Conservation (phyloP, 371 early-diverging fungal genomes). For the Rhizomucor pusillus region DNA sequence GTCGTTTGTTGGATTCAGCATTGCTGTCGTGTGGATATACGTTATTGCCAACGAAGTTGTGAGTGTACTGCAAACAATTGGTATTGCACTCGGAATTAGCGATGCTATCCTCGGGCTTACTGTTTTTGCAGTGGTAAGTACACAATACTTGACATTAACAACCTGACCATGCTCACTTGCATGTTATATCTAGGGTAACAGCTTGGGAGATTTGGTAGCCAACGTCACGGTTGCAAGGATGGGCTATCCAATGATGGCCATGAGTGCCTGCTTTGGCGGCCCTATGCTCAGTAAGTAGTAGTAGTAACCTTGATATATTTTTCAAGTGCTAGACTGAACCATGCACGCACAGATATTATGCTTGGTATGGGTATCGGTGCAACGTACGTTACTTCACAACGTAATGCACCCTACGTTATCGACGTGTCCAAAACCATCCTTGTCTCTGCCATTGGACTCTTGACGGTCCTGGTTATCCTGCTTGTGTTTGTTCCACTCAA, state of each 20-base stretch:
- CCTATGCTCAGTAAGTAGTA: constrained; percentile 75
- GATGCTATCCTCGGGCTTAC: constrained; percentile 84
- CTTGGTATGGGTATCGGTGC: constrained; percentile 75
- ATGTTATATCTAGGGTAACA: constrained; percentile 62
- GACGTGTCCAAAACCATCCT: constrained; percentile 52
- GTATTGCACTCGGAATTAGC: constrained; percentile 70
- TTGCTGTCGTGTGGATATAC: constrained; percentile 78
- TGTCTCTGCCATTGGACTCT: constrained; percentile 48
- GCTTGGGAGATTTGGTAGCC: constrained; percentile 81
- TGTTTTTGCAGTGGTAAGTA: constrained; percentile 72
- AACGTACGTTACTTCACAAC: constrained; percentile 49
- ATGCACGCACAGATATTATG: constrained; percentile 56
- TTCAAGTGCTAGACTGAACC: not conserved
- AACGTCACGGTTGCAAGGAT: constrained; percentile 80
- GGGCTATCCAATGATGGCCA: constrained; percentile 84
- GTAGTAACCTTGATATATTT: not conserved
- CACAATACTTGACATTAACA: not conserved
- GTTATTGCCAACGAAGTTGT: constrained; percentile 84
- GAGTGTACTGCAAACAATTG: constrained; percentile 73
- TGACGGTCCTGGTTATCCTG: constrained; percentile 42
- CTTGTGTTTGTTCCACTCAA: constrained; percentile 54
- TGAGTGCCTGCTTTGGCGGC: constrained; percentile 84
- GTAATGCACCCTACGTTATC: constrained; percentile 43
- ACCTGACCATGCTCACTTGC: no score
- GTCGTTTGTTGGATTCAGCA: constrained; percentile 67